Conservation (phyloP, 345 rosid genomes). For the Mangifera indica region DNA sequence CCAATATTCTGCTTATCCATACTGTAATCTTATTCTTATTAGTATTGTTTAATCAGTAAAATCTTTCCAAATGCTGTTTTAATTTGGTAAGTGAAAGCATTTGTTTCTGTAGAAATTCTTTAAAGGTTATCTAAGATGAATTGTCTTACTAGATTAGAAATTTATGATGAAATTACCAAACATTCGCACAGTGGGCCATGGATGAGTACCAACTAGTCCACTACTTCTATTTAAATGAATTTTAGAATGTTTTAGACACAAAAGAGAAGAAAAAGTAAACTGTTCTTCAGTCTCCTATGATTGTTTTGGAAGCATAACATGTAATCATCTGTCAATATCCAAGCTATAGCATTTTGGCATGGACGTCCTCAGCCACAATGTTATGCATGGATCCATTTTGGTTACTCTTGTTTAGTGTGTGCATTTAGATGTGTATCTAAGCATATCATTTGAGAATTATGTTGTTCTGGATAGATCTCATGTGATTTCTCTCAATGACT, state of each 20-base stretch:
- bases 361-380: not conserved
- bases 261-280: not conserved
- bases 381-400: not conserved
- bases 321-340: not conserved
- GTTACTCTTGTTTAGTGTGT: not conserved
- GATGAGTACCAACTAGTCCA: not conserved
- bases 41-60: not conserved
- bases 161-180: not conserved
- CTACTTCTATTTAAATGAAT: not conserved
- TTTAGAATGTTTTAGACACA: not conserved
- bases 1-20: not conserved
- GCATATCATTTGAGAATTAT: not conserved
- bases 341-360: not conserved
- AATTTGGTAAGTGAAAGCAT: not conserved
- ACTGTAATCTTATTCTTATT: not conserved
- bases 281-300: not conserved
- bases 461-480: not conserved
- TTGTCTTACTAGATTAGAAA: not conserved
- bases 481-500: constrained; percentile 11
- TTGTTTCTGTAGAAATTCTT: not conserved
- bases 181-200: too few species aligned
- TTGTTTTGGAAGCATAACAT: not conserved
- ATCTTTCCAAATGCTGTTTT: not conserved
- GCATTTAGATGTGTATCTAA: not conserved
- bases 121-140: not conserved